Evolutionary conservation across 2,329 filamentous ascomycete genomes (phyloP), one percentile per base, ranked within the genome.

Genomic region (Talaromyces sp.): DNA sequence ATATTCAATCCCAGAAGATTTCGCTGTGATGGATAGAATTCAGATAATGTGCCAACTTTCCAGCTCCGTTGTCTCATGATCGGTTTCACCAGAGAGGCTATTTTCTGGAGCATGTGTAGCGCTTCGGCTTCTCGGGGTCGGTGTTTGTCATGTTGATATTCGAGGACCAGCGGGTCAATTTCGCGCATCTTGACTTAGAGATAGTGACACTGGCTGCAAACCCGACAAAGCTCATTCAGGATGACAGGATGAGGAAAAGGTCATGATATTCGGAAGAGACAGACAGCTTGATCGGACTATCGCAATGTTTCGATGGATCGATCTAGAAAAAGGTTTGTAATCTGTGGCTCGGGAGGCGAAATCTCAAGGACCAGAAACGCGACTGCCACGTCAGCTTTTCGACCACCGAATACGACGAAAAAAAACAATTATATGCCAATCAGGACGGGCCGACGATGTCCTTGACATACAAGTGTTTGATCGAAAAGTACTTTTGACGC

Each of bases 81-180:
- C 18, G 93, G 93, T 75, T 96, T 97, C 65, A 97, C 93, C 63
- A 96, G 78, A 28, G 92, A 96, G 2, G 92, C 92, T 44, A 96
- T 83, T 75, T 90, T 93, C 70, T 87, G 89, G 25, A 98, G 82
- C 63, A 85, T 86, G 39, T 85, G 71, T 3, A 84, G 71, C 11
- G 82, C 83, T 65, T 84, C 82, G n/a, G 77, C 73, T 65, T 82
- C 79, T 11, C 81, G 76, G 11, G 78, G 76, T 8, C 78, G 74
- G 31, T 76, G 73, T 52, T 80, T 79, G n/a, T 84, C 75, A 75
- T 85, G 82, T 50, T 83, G 79, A 66, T 83, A 85, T 68, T 80
- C 77, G 4, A 70, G 72, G 37, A 86, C 75, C 7, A 83, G 69
- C 21, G 82, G 72, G 61, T 84, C 81, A 46, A 78, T 65, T 68